phyloP scores from a whole-genome alignment of 2,329 filamentous ascomycete species.

The Sclerotiophoma versabilis region DNA sequence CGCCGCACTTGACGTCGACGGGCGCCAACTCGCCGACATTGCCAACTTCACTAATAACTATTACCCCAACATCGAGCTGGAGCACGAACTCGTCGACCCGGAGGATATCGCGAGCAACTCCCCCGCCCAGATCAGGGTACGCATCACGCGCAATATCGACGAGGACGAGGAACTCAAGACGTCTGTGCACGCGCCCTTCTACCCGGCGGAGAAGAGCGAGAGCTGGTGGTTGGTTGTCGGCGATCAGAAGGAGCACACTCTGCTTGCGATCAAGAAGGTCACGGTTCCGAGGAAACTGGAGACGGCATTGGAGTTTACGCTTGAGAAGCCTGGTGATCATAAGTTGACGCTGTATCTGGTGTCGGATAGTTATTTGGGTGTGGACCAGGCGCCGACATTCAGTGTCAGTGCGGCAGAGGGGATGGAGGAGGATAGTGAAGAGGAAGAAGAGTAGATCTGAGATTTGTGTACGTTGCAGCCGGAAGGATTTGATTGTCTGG shows the following conservation, averaged over 20 bases:
- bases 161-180: slow-evolving; percentile 76
- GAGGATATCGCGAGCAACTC: slow-evolving; percentile 81
- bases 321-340: slow-evolving; percentile 83
- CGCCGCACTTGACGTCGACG: slow-evolving; percentile 77
- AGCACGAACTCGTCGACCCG: slow-evolving; percentile 83
- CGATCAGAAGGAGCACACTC: slow-evolving; percentile 84
- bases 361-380: slow-evolving; percentile 95
- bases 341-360: slow-evolving; percentile 92
- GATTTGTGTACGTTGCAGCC: too few relatives aligned
- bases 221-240: slow-evolving; percentile 99
- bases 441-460: slow-evolving; percentile 61
- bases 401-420: slow-evolving; percentile 85
- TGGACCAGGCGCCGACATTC: slow-evolving; percentile 94
- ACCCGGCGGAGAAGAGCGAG: slow-evolving; percentile 89
- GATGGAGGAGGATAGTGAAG: slow-evolving; percentile 92
- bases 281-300: slow-evolving; percentile 82
- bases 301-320: slow-evolving; percentile 84
- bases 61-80: slow-evolving; percentile 92
- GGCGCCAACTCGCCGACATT: slow-evolving; percentile 84
- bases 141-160: slow-evolving; percentile 82
- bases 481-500: background rate
- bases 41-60: slow-evolving; percentile 95
- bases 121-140: slow-evolving; percentile 82
- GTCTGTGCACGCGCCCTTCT: slow-evolving; percentile 94
- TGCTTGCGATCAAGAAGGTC: slow-evolving; percentile 93